These are phyloP conservation scores for Pythium brassicae DNA, from an alignment of 352 stramenopile genomes.

Conservation along the genomic window DNA sequence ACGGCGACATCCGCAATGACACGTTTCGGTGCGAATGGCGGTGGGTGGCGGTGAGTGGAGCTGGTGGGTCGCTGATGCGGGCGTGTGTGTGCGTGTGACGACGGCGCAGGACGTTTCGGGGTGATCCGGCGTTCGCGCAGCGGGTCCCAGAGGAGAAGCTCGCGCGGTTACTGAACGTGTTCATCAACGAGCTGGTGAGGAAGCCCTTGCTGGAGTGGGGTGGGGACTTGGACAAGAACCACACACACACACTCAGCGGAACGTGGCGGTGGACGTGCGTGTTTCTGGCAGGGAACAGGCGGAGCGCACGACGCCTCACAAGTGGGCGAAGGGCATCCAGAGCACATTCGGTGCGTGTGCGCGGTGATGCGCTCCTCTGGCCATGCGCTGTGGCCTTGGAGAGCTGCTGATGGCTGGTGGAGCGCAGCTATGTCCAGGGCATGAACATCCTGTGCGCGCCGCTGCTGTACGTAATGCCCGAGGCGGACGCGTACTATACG, in stretches of 20 bases:
- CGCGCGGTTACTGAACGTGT: slow-evolving; percentile 89
- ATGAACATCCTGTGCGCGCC: slow-evolving; percentile 91
- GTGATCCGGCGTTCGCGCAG: slow-evolving; percentile 82
- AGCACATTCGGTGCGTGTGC: slow-evolving; percentile 32
- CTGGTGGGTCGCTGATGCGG: neutral
- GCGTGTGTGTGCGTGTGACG: no score
- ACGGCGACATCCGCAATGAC: slow-evolving; percentile 89
- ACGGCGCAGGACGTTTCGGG: slow-evolving; percentile 66
- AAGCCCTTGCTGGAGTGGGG: neutral
- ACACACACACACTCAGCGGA: no score
- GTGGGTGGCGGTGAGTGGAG: neutral
- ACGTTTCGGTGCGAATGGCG: slow-evolving; percentile 60
- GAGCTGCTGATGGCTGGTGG: neutral
- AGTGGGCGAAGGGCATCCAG: slow-evolving; percentile 19
- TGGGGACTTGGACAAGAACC: neutral
- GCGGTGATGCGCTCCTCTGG: neutral
- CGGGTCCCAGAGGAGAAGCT: slow-evolving; percentile 89
- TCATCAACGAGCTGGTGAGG: slow-evolving; percentile 80
- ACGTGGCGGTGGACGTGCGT: neutral
- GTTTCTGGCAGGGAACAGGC: neutral
- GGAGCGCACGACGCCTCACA: slow-evolving; percentile 11
- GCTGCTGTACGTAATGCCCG: slow-evolving; percentile 90
- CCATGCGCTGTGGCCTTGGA: neutral
- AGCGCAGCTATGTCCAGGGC: slow-evolving; percentile 85
- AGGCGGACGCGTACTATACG: slow-evolving; percentile 88